Percentiles rank a stretch among this genome's conserved stretches.
These are phyloP conservation scores for Paecilomyces variotii DNA, from an alignment of 2,329 filamentous ascomycete genomes.

Conservation along the genomic window DNA sequence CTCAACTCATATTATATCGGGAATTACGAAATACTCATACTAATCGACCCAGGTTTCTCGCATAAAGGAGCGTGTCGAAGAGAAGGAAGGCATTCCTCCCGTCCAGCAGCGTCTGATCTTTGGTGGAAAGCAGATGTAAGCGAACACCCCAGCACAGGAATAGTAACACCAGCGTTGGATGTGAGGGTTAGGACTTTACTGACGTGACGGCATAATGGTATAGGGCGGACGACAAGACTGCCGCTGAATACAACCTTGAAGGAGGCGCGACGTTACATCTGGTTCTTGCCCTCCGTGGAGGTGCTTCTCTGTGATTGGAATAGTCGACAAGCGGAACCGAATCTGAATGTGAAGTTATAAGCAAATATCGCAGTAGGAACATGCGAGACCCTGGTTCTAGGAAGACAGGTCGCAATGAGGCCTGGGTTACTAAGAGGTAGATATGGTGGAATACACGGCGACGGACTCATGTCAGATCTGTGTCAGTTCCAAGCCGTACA, in stretches of 20 bases:
- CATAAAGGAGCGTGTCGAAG: constrained; percentile 98
- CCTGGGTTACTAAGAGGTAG: background rate
- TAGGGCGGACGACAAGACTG: constrained; percentile 93
- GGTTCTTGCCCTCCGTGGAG: constrained; percentile 87
- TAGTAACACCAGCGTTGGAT: background rate
- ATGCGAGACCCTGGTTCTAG: background rate
- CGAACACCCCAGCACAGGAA: background rate
- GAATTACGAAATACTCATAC: background rate
- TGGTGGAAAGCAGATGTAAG: constrained; percentile 95
- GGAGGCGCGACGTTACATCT: constrained; percentile 90
- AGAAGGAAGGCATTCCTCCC: constrained; percentile 97
- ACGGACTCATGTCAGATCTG: background rate
- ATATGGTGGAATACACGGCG: background rate
- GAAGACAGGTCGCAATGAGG: background rate
- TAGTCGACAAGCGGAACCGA: background rate
- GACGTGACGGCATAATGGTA: background rate
- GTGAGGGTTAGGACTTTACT: background rate
- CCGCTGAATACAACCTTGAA: constrained; percentile 80
- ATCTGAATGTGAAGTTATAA: background rate
- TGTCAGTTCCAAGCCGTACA: background rate
- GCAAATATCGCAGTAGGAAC: background rate
- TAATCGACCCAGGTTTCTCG: constrained; percentile 61
- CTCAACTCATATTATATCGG: background rate
- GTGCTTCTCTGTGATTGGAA: constrained; percentile 27
- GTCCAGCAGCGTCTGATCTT: constrained; percentile 95